Base-by-base conservation (phyloP, 257 asterid species). In the Solanum gandarillasii region DNA sequence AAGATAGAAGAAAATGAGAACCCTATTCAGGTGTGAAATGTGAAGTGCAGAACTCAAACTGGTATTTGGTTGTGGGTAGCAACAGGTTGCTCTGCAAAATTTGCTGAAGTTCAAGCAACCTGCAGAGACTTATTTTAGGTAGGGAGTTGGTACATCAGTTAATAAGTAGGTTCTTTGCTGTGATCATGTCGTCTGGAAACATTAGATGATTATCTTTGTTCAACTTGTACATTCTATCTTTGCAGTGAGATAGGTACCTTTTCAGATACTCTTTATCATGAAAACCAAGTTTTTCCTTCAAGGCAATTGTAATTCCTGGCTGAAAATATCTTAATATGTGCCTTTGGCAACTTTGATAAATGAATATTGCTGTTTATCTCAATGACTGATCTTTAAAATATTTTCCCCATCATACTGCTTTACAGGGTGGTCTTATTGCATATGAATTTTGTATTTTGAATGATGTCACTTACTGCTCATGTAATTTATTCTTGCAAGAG, bases 171-270 rank as follows among this genome's bases (percentile, higher is more conserved):
- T 83, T 90, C 89, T 90, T 90, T 89, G 89, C 52, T 38, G 2
- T 38, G 83, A 38, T 89, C 76, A 31, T 87, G 88, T 90, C 76
- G 41, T 86, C 84, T 81, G 70, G 88, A 73, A 78, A 87, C 90
- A 76, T 76, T 75, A 23, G 83, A 23, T 76, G 83, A 31, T 75
- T 12, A 76, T 85, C 91, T 87, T 88, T 90, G 89, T 88, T 90
- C 88, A 88, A 89, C 92, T 88, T 93, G 94, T 94, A 92, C 89
- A 38, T 93, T 91, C 92, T 89, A 88, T 92, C 90, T 87, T 89
- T 65, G 89, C 25, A 55, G 25, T 55, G 65, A 88, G 88, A 75
- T 87, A 89, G 92, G 90, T 91, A 87, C 86, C 89, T 89, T 39
- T n/a, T 89, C 88, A 73, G 88, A 88, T 88, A 87, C 89, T 86